Percentiles rank a stretch among this genome's conserved stretches.
Evolutionary conservation across 768 basidiomycete species (phyloP).

Genomic region (Mycena floridula): DNA sequence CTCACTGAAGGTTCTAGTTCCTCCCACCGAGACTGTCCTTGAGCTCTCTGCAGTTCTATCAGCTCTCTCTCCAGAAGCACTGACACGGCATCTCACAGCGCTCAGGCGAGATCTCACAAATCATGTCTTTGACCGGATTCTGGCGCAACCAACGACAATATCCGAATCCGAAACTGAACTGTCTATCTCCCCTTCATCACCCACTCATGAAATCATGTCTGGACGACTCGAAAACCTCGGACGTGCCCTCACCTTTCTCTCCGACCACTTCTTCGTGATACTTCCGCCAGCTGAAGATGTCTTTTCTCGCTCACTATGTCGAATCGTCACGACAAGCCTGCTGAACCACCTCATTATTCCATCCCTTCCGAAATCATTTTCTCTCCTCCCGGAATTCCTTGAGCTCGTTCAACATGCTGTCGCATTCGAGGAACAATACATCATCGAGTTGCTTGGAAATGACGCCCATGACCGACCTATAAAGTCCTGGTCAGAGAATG

Average conservation of each 20-base stretch:
- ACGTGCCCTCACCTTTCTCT: slow-evolving; percentile 56
- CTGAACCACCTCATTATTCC: slow-evolving; percentile 64
- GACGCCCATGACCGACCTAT: slow-evolving; percentile 46
- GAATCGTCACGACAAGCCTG: slow-evolving; percentile 52
- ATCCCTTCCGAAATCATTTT: slow-evolving; percentile 60
- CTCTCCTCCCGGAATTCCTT: slow-evolving; percentile 57
- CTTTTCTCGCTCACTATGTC: slow-evolving; percentile 55
- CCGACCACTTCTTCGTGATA: slow-evolving; percentile 45
- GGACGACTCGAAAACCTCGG: slow-evolving; percentile 52
- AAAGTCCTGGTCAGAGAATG: slow-evolving; percentile 60
- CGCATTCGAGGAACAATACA: slow-evolving; percentile 54
- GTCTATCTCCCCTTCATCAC: slow-evolving; percentile 38
- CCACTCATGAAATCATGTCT: slow-evolving; percentile 23
- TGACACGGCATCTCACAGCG: slow-evolving; percentile 50
- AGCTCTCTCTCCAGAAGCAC: slow-evolving; percentile 48
- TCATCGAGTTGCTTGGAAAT: slow-evolving; percentile 44
- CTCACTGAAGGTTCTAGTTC: slow-evolving; percentile 35
- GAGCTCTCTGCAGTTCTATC: slow-evolving; percentile 49
- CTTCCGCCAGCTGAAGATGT: slow-evolving; percentile 42
- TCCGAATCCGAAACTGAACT: slow-evolving; percentile 38
- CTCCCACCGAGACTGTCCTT: slow-evolving; percentile 45
- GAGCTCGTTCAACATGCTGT: slow-evolving; percentile 51
- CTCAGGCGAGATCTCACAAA: slow-evolving; percentile 60
- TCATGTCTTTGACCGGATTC: slow-evolving; percentile 52
- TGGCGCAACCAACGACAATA: slow-evolving; percentile 47